Base-by-base conservation (phyloP, 2,329 filamentous ascomycete species). In the Xylariaceae sp. region DNA sequence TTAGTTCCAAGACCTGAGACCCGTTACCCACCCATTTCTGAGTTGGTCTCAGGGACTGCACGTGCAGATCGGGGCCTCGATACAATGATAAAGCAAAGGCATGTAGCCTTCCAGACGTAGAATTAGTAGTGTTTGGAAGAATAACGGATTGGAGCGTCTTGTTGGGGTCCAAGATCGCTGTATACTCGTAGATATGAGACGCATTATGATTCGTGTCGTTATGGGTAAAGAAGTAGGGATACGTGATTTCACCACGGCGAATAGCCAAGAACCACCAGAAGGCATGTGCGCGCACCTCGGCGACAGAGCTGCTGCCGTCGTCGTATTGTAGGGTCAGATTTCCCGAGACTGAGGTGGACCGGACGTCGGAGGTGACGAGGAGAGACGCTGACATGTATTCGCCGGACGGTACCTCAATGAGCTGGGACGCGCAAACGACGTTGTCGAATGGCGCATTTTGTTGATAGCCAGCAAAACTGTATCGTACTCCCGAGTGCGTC, bases 141-240 rank as follows among this genome's bases (percentile, higher is more conserved):
- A 61, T 64, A 16, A 75, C 62, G 4, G 63, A 56, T 3, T 42
- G 47, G 8, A 75, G 52, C 13, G 48, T 54, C 49, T 69, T 72
- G 1, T 59, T 59, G 0, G 60, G 54, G 7, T 62, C 54, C 8
- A 74, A 41, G 3, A 62, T 45, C 0, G 61, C 64, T 1, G 65
- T 66, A 29, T 64, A 63, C 54, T 75, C 69, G 37, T 68, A 74
- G 16, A 74, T 67, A 47, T 61, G 65, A 49, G 71, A 67, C 3
- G 62, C 65, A 18, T 61, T 60, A 31, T 64, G 50, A 35, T 59
- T 40, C 12, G 55, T 47, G 13, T 52, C 50, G 0, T 38, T 61
- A 3, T 50, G 28, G 0, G 67, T 71, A 49, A 62, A 72, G 33
- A 66, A 64, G 39, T 53, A 60, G 1, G 69, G 68, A 39, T 66